Evolutionary conservation across 2,329 filamentous ascomycete genomes (phyloP).

Genomic region (Penicillium freii): DNA sequence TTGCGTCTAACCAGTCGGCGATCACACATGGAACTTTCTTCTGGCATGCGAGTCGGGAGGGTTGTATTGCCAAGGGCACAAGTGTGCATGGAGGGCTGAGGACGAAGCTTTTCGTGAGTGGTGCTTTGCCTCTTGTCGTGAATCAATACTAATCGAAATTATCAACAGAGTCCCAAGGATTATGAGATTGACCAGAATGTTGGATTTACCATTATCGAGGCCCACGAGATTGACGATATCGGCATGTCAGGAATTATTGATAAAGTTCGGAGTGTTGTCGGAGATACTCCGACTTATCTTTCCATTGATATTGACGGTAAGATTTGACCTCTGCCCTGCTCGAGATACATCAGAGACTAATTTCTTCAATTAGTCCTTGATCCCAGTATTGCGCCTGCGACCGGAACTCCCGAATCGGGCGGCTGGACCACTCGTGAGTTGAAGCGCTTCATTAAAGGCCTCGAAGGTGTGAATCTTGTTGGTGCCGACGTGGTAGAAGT

Average conservation of each 20-base stretch:
- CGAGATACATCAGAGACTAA: not conserved
- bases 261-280: conserved; percentile 17
- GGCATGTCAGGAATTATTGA: conserved; percentile 23
- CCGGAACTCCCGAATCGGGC: conserved; percentile 27
- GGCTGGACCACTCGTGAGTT: conserved; percentile 25
- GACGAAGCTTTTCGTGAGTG: conserved; percentile 23
- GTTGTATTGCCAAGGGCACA: conserved; percentile 24
- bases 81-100: conserved; percentile 27
- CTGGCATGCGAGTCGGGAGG: conserved; percentile 27
- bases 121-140: no score
- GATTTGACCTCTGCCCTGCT: not conserved
- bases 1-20: conserved; percentile 21
- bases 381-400: conserved; percentile 35
- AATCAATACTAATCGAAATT: not conserved
- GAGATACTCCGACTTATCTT: conserved; percentile 29
- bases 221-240: conserved; percentile 28
- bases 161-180: conserved; percentile 16
- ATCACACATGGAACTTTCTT: conserved; percentile 31
- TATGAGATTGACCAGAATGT: conserved; percentile 26
- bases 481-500: conserved; percentile 40
- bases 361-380: conserved; percentile 23
- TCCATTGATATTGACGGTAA: conserved; percentile 35
- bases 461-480: conserved; percentile 21
- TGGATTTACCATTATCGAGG: conserved; percentile 26
- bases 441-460: conserved; percentile 18